These are phyloP conservation scores for Heritiera littoralis DNA, from an alignment of 345 rosid species.

Conservation along the genomic window DNA sequence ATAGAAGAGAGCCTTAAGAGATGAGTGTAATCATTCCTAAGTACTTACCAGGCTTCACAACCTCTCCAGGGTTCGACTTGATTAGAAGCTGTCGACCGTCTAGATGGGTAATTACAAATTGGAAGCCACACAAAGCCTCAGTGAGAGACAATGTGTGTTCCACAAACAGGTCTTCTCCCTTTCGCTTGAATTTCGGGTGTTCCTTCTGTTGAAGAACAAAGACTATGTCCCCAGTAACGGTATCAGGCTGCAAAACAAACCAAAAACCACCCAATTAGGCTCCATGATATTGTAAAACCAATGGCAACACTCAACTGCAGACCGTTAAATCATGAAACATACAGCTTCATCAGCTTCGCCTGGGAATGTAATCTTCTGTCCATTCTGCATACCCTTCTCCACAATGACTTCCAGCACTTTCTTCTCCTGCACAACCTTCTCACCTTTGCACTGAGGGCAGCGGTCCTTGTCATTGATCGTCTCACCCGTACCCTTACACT, in stretches of 20 bases:
- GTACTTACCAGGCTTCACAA: slow-evolving; percentile 75
- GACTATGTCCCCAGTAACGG: slow-evolving; percentile 81
- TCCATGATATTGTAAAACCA: not conserved
- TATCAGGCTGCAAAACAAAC: slow-evolving; percentile 72
- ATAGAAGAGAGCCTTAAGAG: not conserved
- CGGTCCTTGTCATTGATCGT: slow-evolving; percentile 69
- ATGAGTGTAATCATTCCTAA: not conserved
- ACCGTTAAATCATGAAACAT: slow-evolving; percentile 4
- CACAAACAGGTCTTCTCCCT: slow-evolving; percentile 80
- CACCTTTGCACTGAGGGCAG: slow-evolving; percentile 83
- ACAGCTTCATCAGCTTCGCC: slow-evolving; percentile 97
- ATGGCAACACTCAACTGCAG: not conserved
- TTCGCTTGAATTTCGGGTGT: slow-evolving; percentile 79
- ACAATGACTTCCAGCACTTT: slow-evolving; percentile 81
- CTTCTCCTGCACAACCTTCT: slow-evolving; percentile 79
- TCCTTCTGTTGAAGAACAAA: slow-evolving; percentile 88
- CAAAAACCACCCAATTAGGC: slow-evolving; percentile 6
- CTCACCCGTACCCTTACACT: slow-evolving; percentile 92
- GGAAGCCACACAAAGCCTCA: slow-evolving; percentile 92
- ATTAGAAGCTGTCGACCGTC: slow-evolving; percentile 89
- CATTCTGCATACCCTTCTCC: slow-evolving; percentile 93
- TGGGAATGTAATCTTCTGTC: slow-evolving; percentile 82
- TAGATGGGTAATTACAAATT: slow-evolving; percentile 70
- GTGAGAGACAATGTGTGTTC: slow-evolving; percentile 80
- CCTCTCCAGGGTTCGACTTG: slow-evolving; percentile 83